Evolutionary conservation across 495 filamentous ascomycete genomes (phyloP).

Genomic region (Neurospora sp.): DNA sequence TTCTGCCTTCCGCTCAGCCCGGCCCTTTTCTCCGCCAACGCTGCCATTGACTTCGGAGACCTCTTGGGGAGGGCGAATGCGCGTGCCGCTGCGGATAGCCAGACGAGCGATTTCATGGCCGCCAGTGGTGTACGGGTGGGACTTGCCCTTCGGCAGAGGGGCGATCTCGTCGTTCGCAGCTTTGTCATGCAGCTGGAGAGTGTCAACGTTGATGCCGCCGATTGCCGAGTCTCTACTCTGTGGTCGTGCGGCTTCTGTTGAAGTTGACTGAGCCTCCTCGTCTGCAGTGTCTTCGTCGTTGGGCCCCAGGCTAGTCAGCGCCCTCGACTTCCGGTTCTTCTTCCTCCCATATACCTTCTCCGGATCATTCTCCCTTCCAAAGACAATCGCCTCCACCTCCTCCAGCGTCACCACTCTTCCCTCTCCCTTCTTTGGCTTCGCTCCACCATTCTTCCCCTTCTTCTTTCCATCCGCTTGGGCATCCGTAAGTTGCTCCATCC

Average conservation of each 20-base stretch:
- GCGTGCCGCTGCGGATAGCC: constrained; percentile 12
- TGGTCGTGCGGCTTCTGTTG: not conserved
- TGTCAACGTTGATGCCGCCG: not conserved
- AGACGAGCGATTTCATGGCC: not conserved
- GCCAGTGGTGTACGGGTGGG: not conserved
- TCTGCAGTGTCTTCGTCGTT: not conserved
- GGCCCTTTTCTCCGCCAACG: constrained; percentile 33
- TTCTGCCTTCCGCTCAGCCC: constrained; percentile 28
- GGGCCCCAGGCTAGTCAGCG: constrained; percentile 3
- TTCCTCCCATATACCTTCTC: constrained; percentile 21
- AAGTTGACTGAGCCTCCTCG: not conserved
- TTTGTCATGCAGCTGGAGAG: not conserved
- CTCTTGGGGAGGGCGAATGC: constrained; percentile 26
- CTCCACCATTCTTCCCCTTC: constrained; percentile 7
- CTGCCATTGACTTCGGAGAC: constrained; percentile 31
- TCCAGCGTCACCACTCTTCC: constrained; percentile 10
- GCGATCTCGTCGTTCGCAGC: not conserved
- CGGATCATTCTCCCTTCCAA: constrained; percentile 18
- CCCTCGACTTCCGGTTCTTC: constrained; percentile 24
- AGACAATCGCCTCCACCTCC: constrained; percentile 25
- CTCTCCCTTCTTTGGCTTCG: not conserved
- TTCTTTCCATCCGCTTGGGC: not conserved
- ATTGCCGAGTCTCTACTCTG: not conserved
- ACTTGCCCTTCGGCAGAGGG: not conserved
- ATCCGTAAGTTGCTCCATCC: not conserved